A percentile compares a stretch with the other conserved stretches of the same genome.
Evolutionary conservation across 73 alveolate genomes (phyloP).

Genomic region (Loxodes magnus): DNA sequence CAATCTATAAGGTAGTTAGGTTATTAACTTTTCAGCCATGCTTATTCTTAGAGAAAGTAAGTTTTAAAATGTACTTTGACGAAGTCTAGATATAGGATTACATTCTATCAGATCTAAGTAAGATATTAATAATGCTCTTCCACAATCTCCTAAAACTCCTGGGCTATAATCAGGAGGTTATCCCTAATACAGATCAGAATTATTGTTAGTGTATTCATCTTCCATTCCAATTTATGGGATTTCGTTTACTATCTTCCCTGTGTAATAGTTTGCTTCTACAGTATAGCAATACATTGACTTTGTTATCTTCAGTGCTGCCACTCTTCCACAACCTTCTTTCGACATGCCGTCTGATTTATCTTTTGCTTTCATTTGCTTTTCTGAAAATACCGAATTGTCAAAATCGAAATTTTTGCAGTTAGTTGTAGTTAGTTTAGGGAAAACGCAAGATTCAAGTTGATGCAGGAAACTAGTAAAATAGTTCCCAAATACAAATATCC

Average conservation of each 20-base stretch:
- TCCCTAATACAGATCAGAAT: not conserved
- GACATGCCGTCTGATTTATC: constrained; percentile 39
- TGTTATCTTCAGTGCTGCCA: constrained; percentile 30
- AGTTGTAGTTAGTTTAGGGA: constrained; percentile 48
- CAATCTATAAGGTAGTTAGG: not conserved
- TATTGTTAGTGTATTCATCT: constrained; percentile 3
- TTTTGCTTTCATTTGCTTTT: constrained; percentile 34
- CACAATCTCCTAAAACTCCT: constrained; percentile 46
- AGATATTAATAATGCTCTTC: constrained; percentile 29
- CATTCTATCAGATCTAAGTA: constrained; percentile 30
- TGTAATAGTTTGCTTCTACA: constrained; percentile 51
- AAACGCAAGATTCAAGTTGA: constrained; percentile 25
- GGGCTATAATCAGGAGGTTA: constrained; percentile 33
- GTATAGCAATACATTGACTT: constrained; percentile 45
- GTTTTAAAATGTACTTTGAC: constrained; percentile 22
- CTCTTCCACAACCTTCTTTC: constrained; percentile 58
- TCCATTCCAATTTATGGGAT: constrained; percentile 20
- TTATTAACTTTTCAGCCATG: not conserved
- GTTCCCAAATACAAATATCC: constrained; percentile 55
- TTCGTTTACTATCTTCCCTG: constrained; percentile 30
- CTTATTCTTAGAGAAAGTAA: constrained; percentile 16
- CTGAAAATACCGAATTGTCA: constrained; percentile 41
- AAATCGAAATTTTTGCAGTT: constrained; percentile 53
- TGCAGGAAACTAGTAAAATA: constrained; percentile 22
- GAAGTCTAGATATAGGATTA: constrained; percentile 48